Evolutionary conservation across 495 filamentous ascomycete genomes (phyloP), one percentile per base, ranked within the genome.

Genomic region (Opeltia flavorubescens): DNA sequence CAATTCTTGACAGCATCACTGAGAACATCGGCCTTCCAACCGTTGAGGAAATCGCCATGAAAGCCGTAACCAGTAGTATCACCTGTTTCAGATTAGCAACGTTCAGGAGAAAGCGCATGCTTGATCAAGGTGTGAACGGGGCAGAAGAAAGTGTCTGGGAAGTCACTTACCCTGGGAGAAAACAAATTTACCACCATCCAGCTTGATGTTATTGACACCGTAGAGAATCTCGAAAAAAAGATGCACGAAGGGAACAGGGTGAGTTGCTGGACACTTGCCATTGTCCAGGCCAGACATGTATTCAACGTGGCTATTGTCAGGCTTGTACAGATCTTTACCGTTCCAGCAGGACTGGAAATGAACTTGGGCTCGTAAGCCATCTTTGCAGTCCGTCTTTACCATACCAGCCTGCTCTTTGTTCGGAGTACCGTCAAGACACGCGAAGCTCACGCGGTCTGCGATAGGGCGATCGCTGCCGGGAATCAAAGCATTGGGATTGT

Each of bases 181-280:
- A 23, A 55, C 38, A 33, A 50, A 58, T 15, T 43, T 15, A 21
- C 56, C 56, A 21, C 55, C 55, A 24, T 51, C 52, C 23, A 42
- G 31, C 13, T 41, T 23, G 33, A 59, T 44, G 17, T 49, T 23
- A 27, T 48, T 51, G 17, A 58, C 43, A 18, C 17, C 4, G 33
- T 59, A 72, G 43, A 60, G 54, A 35, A 69, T 60, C 50, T 70
- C 68, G 46, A 58, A 66, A 51, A 69, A 68, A 30, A 72, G 54
- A 12, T 59, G 59, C 29, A 62, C 52, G 15, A 69, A 43, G 21
- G 62, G 63, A 5, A 58, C 54, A 0, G 66, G 66, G 50, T 69
- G 62, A 8, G 48, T 57, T 5, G 45, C 25, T 5, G 69, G 69
- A 47, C 69, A 72, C 1, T 12, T 13, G 18, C 65, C 65, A 31